Percentiles rank a stretch among this genome's conserved stretches.
Evolutionary conservation across 768 basidiomycete genomes (phyloP).

Genomic region (Leccinum fibrillosum): DNA sequence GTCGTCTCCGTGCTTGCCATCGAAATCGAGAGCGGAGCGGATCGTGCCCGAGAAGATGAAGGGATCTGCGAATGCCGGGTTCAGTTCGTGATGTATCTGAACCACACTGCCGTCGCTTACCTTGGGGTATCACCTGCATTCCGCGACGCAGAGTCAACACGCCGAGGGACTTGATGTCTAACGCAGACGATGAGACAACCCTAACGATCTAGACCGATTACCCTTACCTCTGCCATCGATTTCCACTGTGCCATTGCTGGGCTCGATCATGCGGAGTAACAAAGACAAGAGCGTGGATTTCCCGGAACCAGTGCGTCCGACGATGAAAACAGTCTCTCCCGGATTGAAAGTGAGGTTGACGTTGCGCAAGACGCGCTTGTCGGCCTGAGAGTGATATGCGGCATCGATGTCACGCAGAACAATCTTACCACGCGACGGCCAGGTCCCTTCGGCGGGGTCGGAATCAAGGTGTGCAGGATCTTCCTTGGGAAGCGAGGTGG

Average conservation of each 20-base stretch:
- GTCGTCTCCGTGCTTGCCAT: conserved; percentile 21
- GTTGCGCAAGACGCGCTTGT: conserved; percentile 53
- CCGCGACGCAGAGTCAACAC: conserved; percentile 27
- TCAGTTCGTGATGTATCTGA: not conserved
- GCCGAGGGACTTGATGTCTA: conserved; percentile 83
- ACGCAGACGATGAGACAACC: conserved; percentile 48
- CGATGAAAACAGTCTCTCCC: conserved; percentile 72
- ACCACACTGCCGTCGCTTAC: conserved; percentile 3
- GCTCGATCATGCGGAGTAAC: conserved; percentile 73
- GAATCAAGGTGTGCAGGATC: conserved; percentile 18
- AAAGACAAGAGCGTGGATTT: conserved; percentile 68
- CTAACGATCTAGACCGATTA: conserved; percentile 48
- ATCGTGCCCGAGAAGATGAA: conserved; percentile 34
- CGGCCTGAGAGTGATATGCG: conserved; percentile 69
- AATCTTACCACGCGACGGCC: conserved; percentile 55
- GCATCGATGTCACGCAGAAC: conserved; percentile 58
- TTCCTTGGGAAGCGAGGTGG: conserved; percentile 21
- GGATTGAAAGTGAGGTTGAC: conserved; percentile 66
- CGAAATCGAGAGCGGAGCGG: conserved; percentile 27
- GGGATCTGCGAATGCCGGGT: conserved; percentile 17
- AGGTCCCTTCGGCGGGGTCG: conserved; percentile 19
- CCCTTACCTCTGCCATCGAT: conserved; percentile 61
- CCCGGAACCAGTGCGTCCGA: conserved; percentile 74
- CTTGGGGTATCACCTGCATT: conserved; percentile 31
- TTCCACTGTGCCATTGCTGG: conserved; percentile 70